These are phyloP conservation scores for Iris pallida DNA, from an alignment of 116 monocot genomes.

Conservation along the genomic window DNA sequence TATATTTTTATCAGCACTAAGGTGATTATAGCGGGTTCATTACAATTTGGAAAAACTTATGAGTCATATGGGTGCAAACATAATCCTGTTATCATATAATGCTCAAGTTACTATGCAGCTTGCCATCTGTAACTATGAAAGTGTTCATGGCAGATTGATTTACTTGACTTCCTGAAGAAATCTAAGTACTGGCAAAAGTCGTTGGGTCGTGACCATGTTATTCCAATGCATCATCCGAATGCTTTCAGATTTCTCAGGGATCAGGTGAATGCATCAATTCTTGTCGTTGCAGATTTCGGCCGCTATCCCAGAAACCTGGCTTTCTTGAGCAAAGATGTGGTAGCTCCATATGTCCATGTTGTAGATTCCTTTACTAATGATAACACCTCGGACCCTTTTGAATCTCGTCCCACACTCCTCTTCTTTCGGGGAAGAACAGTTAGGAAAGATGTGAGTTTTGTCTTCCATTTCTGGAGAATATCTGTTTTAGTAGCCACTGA, in stretches of 20 bases:
- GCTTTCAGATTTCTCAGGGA: constrained; percentile 76
- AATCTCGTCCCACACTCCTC: constrained; percentile 63
- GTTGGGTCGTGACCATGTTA: constrained; percentile 75
- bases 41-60: too few relatives aligned
- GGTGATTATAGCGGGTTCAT: too few relatives aligned
- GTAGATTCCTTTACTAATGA: constrained; percentile 61
- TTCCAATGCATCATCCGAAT: constrained; percentile 91
- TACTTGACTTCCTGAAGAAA: constrained; percentile 48
- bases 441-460: constrained; percentile 71
- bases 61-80: too few relatives aligned
- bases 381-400: constrained; percentile 55
- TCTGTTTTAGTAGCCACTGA: neutral
- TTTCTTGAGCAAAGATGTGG: constrained; percentile 67
- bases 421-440: constrained; percentile 81
- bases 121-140: neutral
- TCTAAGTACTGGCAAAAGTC: constrained; percentile 75
- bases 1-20: too few relatives aligned
- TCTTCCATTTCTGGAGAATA: neutral
- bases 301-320: constrained; percentile 48
- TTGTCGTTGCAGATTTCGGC: constrained; percentile 78
- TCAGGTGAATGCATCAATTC: constrained; percentile 69
- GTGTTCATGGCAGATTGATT: constrained; percentile 41
- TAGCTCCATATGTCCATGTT: constrained; percentile 79
- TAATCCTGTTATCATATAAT: too few relatives aligned
- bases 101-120: too few relatives aligned